phyloP scores from a whole-genome alignment of 202 grass and related monocot species.

The Brachypodium distachyon region DNA sequence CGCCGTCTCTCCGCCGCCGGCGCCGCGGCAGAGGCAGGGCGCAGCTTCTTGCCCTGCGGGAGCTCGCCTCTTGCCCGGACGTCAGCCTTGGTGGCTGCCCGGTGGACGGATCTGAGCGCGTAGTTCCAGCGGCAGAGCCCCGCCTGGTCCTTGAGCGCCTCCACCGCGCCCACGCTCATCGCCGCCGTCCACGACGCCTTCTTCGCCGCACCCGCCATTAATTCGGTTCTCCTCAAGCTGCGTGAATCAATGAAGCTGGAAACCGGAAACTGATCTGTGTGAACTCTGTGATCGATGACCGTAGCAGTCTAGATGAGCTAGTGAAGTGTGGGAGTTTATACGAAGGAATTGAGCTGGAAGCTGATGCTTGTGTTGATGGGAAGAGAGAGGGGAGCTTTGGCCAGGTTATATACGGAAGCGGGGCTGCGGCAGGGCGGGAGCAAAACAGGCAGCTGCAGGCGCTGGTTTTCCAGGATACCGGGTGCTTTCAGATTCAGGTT shows the following conservation, averaged over 20 bases:
- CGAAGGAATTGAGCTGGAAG: not conserved
- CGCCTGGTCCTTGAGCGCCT: constrained; percentile 67
- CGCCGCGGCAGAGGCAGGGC: not conserved
- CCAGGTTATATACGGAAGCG: not conserved
- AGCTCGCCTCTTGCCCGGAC: not conserved
- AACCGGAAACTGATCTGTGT: not conserved
- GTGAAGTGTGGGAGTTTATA: no score
- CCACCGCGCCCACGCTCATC: constrained; percentile 55
- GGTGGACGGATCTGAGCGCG: constrained; percentile 32
- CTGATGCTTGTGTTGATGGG: not conserved
- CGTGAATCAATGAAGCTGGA: not conserved
- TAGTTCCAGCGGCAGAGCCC: constrained; percentile 80
- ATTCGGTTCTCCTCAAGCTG: not conserved
- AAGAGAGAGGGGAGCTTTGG: not conserved
- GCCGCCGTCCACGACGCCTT: constrained; percentile 45
- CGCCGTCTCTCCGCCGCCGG: not conserved
- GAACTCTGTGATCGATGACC: not conserved
- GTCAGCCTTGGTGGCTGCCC: not conserved
- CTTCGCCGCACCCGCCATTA: constrained; percentile 26
- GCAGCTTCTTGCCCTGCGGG: not conserved
- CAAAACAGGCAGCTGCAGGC: constrained; percentile 4
- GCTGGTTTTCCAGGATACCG: constrained; percentile 14
- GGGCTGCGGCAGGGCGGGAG: not conserved
- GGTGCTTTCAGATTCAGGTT: not conserved
- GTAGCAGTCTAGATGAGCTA: not conserved